These are phyloP conservation scores for Gilbertella persicaria DNA, from an alignment of 371 early-diverging fungal species.

Conservation along the genomic window DNA sequence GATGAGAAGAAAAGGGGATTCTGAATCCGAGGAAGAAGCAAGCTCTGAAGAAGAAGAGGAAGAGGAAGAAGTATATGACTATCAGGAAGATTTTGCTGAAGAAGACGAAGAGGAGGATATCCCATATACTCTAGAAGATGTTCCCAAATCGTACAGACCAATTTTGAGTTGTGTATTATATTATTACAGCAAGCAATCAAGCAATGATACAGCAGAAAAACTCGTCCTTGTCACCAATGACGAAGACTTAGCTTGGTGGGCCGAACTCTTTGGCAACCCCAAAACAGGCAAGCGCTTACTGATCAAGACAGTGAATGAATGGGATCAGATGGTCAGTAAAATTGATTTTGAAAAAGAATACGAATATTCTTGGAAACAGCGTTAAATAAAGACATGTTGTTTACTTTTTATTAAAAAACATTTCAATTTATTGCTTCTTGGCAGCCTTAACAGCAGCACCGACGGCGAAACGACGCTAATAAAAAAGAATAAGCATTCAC, in stretches of 20 bases:
- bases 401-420: constrained; percentile 2
- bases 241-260: constrained; percentile 52
- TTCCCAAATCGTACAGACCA: constrained; percentile 39
- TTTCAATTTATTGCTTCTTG: constrained; percentile 41
- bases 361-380: constrained; percentile 28
- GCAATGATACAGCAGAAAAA: constrained; percentile 2
- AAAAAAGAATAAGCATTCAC: constrained; percentile 6
- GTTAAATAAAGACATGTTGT: constrained; percentile 8
- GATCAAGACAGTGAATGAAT: constrained; percentile 46
- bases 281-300: constrained; percentile 33
- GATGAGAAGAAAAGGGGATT: constrained; percentile 11
- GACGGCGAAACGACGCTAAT: constrained; percentile 49
- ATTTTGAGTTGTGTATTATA: constrained; percentile 50
- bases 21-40: constrained; percentile 2
- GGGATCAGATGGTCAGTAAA: constrained; percentile 42
- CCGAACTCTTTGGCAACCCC: constrained; percentile 47
- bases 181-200: constrained; percentile 29
- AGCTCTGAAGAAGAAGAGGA: constrained; percentile 3
- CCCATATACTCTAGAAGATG: constrained; percentile 22
- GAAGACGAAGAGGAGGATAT: constrained; percentile 23
- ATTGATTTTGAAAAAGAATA: constrained; percentile 32
- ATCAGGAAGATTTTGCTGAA: constrained; percentile 13
- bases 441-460: constrained; percentile 44
- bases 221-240: constrained; percentile 52
- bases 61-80: constrained; percentile 6